These are phyloP conservation scores for Populus hybrid DNA, from an alignment of 441 rosid species.

Conservation along the genomic window DNA sequence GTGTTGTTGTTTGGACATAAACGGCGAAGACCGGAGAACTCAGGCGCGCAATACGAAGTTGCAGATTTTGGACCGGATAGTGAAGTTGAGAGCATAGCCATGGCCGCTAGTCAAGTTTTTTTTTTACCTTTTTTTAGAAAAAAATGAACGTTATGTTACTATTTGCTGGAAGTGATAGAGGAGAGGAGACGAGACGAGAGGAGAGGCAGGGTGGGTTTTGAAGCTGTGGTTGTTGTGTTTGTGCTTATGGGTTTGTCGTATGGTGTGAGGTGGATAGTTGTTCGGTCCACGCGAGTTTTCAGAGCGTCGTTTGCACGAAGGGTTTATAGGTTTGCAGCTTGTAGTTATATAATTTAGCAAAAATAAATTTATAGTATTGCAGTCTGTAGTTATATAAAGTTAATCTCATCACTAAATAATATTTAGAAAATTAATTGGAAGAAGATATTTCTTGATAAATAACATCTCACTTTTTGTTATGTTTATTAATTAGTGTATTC, in stretches of 20 bases:
- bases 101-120: slow-evolving; percentile 16
- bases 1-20: slow-evolving; percentile 32
- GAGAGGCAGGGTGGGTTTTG: background rate
- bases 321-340: background rate
- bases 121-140: background rate
- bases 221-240: slow-evolving; percentile 10
- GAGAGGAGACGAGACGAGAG: background rate
- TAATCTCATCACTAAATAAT: too few relatives aligned
- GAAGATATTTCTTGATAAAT: too few relatives aligned
- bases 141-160: background rate
- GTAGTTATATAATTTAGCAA: background rate
- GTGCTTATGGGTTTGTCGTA: background rate
- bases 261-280: background rate
- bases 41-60: slow-evolving; percentile 39
- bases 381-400: too few relatives aligned
- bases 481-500: too few relatives aligned
- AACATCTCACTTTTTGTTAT: too few relatives aligned
- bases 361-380: too few relatives aligned
- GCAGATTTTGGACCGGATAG: slow-evolving; percentile 31
- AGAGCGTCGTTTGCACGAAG: background rate
- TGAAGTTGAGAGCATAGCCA: slow-evolving; percentile 55
- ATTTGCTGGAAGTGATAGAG: background rate
- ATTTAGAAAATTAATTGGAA: too few relatives aligned
- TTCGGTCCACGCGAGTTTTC: slow-evolving; percentile 1
- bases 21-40: slow-evolving; percentile 67